Base-by-base conservation (phyloP, 805 yeast genomes). In the Scheffersomyces lignosus region DNA sequence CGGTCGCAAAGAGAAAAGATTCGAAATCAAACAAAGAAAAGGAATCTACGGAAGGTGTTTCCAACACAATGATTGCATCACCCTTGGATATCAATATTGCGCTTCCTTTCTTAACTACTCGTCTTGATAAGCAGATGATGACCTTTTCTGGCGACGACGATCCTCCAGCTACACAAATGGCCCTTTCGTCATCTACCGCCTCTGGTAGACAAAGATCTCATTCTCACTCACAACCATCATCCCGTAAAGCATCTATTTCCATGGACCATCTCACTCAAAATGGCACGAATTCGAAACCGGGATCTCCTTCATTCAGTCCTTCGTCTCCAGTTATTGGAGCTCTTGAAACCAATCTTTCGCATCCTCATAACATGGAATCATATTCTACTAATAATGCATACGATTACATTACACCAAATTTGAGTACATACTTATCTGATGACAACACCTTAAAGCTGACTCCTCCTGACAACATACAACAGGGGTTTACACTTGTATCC, bases 1-100 rank as follows among this genome's bases (percentile, higher is more conserved):
- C 41, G 3, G 36, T 53, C 26, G 41, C 48, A 26, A 44, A 56
- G 27, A 45, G 52, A 1, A 49, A 51, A 8, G 28, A 14, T 10
- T 27, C 41, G 3, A 37, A 54, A 25, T 42, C 48, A 26, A 44
- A 56, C 29, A 45, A 54, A 1, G 49, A 51, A 8, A 41, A 55
- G 18, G 34, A 40, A 15, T 40, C 33, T 6, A 25, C 38, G 5
- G 17, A 40, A 24, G 27, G 20, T 15, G 28, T 15, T 18, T n/a
- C 31, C 16, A 16, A 47, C n/a, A 47, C 52, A 2, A 59, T 63
- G 66, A 49, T 69, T 28, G 71, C 73, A 1, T 58, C 72, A 8
- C 73, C 75, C 1, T 50, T 69, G 25, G 73, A 69, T 40, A 64
- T 69, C 17, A 67, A 66, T 42, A 60, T 69, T 9, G 72, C 73